Evolutionary conservation across 805 yeast species (phyloP).

Genomic region (Monosporozyma yasuniensis): DNA sequence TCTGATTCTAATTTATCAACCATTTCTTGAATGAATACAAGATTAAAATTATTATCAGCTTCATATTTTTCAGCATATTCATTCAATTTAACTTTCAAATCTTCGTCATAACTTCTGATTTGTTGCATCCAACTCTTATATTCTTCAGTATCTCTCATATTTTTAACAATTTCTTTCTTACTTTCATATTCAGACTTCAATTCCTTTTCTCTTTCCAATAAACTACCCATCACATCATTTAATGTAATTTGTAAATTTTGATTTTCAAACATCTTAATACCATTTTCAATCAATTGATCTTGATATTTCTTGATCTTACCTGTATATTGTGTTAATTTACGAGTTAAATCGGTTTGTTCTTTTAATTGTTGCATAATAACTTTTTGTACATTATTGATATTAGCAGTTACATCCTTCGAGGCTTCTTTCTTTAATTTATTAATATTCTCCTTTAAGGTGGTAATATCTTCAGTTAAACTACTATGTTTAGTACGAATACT

Average conservation of each 20-base stretch:
- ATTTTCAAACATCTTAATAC: slow-evolving; percentile 32
- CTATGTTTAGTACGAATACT: slow-evolving; percentile 14
- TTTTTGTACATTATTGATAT: slow-evolving; percentile 30
- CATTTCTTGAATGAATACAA: slow-evolving; percentile 31
- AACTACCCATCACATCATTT: slow-evolving; percentile 23
- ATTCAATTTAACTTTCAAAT: slow-evolving; percentile 33
- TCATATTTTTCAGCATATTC: slow-evolving; percentile 35
- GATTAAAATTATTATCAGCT: slow-evolving; percentile 31
- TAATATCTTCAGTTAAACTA: slow-evolving; percentile 22
- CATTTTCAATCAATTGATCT: slow-evolving; percentile 19
- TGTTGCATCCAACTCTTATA: slow-evolving; percentile 19
- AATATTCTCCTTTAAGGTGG: slow-evolving; percentile 26
- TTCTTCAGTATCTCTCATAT: slow-evolving; percentile 21
- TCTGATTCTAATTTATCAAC: slow-evolving; percentile 43
- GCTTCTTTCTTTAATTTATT: slow-evolving; percentile 32
- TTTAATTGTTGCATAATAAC: slow-evolving; percentile 17
- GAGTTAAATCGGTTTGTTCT: slow-evolving; percentile 20
- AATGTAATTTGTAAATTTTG: slow-evolving; percentile 32
- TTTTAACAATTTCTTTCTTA: slow-evolving; percentile 23
- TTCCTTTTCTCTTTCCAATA: slow-evolving; percentile 25
- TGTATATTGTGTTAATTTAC: slow-evolving; percentile 15
- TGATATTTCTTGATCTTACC: slow-evolving; percentile 21
- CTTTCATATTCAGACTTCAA: slow-evolving; percentile 22
- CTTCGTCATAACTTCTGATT: slow-evolving; percentile 33
- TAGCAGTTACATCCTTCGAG: slow-evolving; percentile 34